phyloP scores from a whole-genome alignment of 768 basidiomycete species.

The Lactarius sanguifluus region DNA sequence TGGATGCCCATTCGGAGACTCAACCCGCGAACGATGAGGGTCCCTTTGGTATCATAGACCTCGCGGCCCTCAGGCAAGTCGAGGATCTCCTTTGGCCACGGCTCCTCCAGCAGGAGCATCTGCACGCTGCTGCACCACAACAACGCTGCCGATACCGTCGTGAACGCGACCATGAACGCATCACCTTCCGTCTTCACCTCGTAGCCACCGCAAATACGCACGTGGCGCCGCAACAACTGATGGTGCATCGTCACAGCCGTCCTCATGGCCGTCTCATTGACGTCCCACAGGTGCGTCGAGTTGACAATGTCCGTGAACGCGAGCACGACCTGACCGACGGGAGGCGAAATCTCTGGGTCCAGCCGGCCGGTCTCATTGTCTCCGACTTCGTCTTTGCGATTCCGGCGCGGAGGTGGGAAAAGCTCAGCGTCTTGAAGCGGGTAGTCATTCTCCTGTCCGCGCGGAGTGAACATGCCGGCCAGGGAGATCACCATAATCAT shows the following conservation, averaged over 20 bases:
- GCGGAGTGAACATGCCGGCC: constrained; percentile 65
- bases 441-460: constrained; percentile 45
- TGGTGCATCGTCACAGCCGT: constrained; percentile 93
- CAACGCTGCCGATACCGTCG: constrained; percentile 78
- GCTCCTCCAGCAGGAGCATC: constrained; percentile 70
- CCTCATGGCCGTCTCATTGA: constrained; percentile 85
- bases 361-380: constrained; percentile 64
- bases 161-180: constrained; percentile 98
- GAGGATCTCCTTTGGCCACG: constrained; percentile 92
- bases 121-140: constrained; percentile 92
- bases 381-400: constrained; percentile 49
- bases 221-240: constrained; percentile 74
- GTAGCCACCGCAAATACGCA: constrained; percentile 92
- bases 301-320: constrained; percentile 99
- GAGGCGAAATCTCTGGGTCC: constrained; percentile 77
- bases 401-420: constrained; percentile 35
- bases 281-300: constrained; percentile 96
- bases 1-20: constrained; percentile 98
- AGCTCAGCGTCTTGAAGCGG: constrained; percentile 44
- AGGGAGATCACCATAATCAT: constrained; percentile 98
- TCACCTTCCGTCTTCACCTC: constrained; percentile 99
- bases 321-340: constrained; percentile 83
- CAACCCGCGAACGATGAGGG: constrained; percentile 78
- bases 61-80: constrained; percentile 90
- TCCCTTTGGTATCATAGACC: constrained; percentile 63